Percentiles rank a stretch among this genome's conserved stretches.
phyloP scores from a whole-genome alignment of 176 grass and related monocot species.

The Saccharum officinarum region DNA sequence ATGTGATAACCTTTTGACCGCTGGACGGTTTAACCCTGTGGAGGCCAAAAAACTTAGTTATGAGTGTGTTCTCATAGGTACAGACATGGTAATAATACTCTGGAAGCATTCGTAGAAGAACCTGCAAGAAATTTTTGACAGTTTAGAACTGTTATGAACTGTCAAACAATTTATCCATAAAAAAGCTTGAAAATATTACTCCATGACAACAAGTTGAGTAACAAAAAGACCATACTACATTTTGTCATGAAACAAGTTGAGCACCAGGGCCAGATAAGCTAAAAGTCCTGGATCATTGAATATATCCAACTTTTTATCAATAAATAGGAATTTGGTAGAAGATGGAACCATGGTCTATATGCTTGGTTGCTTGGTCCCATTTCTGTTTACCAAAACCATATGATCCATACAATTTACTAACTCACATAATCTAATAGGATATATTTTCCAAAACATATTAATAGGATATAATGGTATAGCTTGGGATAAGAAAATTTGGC shows the following conservation, averaged over 20 bases:
- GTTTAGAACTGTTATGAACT: neutral
- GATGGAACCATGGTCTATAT: neutral
- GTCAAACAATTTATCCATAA: neutral
- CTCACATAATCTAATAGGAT: neutral
- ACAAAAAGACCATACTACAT: neutral
- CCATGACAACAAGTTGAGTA: neutral
- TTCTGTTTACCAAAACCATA: neutral
- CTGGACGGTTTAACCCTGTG: conserved; percentile 94
- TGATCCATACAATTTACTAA: neutral
- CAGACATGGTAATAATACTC: conserved; percentile 86
- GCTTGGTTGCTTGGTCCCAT: neutral
- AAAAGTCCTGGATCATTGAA: neutral
- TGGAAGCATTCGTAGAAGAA: conserved; percentile 92
- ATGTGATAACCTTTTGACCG: conserved; percentile 78
- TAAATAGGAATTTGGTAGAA: neutral
- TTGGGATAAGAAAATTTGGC: neutral
- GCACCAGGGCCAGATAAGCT: neutral
- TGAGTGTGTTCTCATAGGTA: conserved; percentile 96
- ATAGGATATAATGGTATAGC: neutral
- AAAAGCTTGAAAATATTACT: neutral
- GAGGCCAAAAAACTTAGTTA: conserved; percentile 99
- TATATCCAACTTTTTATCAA: neutral
- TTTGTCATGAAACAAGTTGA: neutral
- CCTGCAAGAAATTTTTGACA: conserved; percentile 48
- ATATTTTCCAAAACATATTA: neutral